A percentile compares a stretch with the other conserved stretches of the same genome.
These are phyloP conservation scores for Neofusicoccum cordaticola DNA, from an alignment of 2,329 filamentous ascomycete species.

Conservation along the genomic window DNA sequence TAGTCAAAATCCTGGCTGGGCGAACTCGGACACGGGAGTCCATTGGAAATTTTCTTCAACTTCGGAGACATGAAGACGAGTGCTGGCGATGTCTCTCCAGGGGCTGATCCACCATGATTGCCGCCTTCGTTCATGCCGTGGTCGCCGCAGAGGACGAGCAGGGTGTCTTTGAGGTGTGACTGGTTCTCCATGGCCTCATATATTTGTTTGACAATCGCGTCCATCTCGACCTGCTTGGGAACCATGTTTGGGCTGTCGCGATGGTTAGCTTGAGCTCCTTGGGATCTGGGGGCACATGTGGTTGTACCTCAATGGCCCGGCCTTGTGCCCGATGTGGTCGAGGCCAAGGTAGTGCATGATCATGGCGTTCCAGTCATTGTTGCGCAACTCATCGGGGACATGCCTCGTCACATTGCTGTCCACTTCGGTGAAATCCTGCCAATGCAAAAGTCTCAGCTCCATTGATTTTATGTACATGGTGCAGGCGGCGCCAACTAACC, in stretches of 20 bases:
- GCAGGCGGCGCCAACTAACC: conserved; percentile 54
- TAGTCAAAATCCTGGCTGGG: conserved; percentile 73
- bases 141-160: conserved; percentile 86
- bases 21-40: conserved; percentile 52
- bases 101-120: conserved; percentile 91
- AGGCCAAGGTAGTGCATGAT: conserved; percentile 93
- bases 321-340: conserved; percentile 97
- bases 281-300: not conserved
- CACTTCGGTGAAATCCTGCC: conserved; percentile 92
- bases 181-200: conserved; percentile 71
- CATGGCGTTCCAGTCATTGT: conserved; percentile 86
- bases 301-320: conserved; percentile 72
- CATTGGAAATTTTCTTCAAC: conserved; percentile 56
- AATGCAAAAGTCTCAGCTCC: conserved; percentile 22
- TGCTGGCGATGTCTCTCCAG: conserved; percentile 91
- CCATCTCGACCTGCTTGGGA: conserved; percentile 93
- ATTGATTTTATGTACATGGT: conserved; percentile 33
- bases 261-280: conserved; percentile 17
- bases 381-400: conserved; percentile 70
- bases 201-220: conserved; percentile 71
- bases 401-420: conserved; percentile 96
- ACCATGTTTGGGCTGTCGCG: conserved; percentile 75
- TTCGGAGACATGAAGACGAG: conserved; percentile 89
- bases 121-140: conserved; percentile 99
- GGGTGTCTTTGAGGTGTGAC: conserved; percentile 69